Percentiles rank a stretch among this genome's conserved stretches.
Conservation (phyloP, 768 basidiomycete species). For the Leccinum barrowsii region DNA sequence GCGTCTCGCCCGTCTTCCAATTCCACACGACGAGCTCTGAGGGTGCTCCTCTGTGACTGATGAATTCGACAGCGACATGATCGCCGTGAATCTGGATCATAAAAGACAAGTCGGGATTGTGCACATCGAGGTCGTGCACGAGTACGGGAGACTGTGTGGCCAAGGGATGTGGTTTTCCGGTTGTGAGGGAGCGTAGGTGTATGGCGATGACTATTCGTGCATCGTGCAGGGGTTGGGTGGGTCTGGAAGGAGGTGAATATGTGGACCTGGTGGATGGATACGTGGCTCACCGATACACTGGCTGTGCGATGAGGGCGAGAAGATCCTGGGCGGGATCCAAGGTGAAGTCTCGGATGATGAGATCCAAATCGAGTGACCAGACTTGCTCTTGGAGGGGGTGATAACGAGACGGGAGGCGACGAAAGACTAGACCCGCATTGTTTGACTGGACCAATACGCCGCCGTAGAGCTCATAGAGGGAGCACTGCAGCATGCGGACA, state of each 20-base stretch:
- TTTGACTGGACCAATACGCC: constrained; percentile 49
- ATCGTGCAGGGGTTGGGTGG: not conserved
- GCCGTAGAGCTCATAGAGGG: constrained; percentile 57
- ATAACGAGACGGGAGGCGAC: constrained; percentile 46
- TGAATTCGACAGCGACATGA: constrained; percentile 48
- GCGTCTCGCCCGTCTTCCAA: constrained; percentile 54
- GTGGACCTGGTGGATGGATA: not conserved
- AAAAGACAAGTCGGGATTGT: constrained; percentile 32
- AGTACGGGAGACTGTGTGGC: constrained; percentile 36
- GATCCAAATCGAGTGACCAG: constrained; percentile 41
- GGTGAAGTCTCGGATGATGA: constrained; percentile 51
- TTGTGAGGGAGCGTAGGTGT: constrained; percentile 45
- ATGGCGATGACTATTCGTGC: constrained; percentile 27
- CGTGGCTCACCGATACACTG: constrained; percentile 31
- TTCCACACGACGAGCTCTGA: constrained; percentile 60
- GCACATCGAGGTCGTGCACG: constrained; percentile 18
- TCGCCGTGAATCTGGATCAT: constrained; percentile 56
- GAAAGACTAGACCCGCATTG: constrained; percentile 35
- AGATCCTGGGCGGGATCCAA: constrained; percentile 70
- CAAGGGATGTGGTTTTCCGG: constrained; percentile 44
- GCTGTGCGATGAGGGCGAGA: constrained; percentile 46
- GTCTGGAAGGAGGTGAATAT: constrained; percentile 13
- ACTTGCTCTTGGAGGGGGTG: constrained; percentile 43
- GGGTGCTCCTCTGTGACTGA: constrained; percentile 29
- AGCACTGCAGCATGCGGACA: constrained; percentile 41